Conservation (phyloP, 1,284 basidiomycete genomes). For the Meripilus lineatus region DNA sequence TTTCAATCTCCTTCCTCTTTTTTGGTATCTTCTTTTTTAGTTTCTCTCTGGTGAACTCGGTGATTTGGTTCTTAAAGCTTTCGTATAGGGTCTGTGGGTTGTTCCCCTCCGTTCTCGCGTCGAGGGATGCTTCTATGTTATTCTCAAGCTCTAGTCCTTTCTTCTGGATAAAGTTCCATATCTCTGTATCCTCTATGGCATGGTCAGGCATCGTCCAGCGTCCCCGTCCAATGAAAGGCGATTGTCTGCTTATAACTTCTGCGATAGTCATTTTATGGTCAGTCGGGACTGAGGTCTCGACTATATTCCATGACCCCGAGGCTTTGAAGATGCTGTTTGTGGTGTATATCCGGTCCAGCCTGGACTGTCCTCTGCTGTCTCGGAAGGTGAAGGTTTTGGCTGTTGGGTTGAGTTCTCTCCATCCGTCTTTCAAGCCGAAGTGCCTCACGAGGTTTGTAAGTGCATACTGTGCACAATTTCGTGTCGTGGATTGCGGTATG, state of each 20-base stretch:
- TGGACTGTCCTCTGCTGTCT: constrained; percentile 20
- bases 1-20: constrained; percentile 1
- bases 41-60: not conserved
- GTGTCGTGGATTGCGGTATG: constrained; percentile 23
- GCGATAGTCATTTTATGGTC: constrained; percentile 7
- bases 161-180: too few species aligned
- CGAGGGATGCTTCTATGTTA: constrained; percentile 2
- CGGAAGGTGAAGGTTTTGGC: constrained; percentile 24
- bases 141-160: constrained; percentile 2
- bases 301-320: not conserved
- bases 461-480: constrained; percentile 3
- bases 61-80: not conserved
- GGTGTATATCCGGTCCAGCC: constrained; percentile 35
- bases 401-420: constrained; percentile 27
- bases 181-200: not conserved
- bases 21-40: constrained; percentile 6
- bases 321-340: constrained; percentile 11
- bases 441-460: constrained; percentile 17
- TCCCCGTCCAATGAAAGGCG: not conserved
- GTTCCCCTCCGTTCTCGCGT: not conserved
- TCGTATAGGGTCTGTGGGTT: constrained; percentile 20
- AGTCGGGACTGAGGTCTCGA: not conserved
- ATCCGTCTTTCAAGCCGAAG: constrained; percentile 29
- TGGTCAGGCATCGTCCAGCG: not conserved
- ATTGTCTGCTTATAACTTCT: not conserved